Evolutionary conservation across 228 moss, liverwort and hornwort genomes (phyloP), one percentile per base, ranked within the genome.

Genomic region (Sphagnum fallax): DNA sequence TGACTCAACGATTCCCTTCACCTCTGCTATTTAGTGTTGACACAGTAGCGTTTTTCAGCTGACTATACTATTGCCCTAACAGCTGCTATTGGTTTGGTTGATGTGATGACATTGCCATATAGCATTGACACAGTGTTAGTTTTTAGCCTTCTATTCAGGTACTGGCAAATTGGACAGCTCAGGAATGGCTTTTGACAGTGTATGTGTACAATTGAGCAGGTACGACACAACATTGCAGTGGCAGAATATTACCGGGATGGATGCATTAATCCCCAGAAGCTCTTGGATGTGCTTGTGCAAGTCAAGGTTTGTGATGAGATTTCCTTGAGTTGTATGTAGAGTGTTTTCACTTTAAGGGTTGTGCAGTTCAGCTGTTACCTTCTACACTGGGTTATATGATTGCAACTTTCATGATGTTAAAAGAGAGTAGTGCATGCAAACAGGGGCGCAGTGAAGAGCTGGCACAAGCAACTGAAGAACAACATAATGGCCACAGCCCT

Each of bases 191-290:
- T 32, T 32, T 32, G 3, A 32, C 16, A 16, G 49, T 63, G 65
- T 15, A 16, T 50, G n/a, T 47, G 65, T 16, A 64, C 53, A 16
- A 58, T 67, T 76, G 63, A 60, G 80, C 90, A 95, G 94, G 81
- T 95, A 51, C 83, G 88, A 76, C 94, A 95, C 66, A 95, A 95
- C 32, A 90, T 95, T 76, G 91, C 94, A 49, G 75, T 95, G 59
- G 82, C 88, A 48, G 94, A 95, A 80, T 95, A 86, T 60, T 91
- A 91, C 66, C 77, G 87, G 73, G 92, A 95, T 72, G 92, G 94
- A 50, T 88, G 92, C 73, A 82, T 80, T 63, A 87, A 92, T 71
- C 90, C 94, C 65, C 92, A 90, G 62, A 90, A 82, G 74, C 77
- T 95, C 48, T 85, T 95, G 49, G 90, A 91, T 52, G 87, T 88